These are phyloP conservation scores for Deinandra increscens DNA, from an alignment of 129 eudicot species.

Conservation along the genomic window DNA sequence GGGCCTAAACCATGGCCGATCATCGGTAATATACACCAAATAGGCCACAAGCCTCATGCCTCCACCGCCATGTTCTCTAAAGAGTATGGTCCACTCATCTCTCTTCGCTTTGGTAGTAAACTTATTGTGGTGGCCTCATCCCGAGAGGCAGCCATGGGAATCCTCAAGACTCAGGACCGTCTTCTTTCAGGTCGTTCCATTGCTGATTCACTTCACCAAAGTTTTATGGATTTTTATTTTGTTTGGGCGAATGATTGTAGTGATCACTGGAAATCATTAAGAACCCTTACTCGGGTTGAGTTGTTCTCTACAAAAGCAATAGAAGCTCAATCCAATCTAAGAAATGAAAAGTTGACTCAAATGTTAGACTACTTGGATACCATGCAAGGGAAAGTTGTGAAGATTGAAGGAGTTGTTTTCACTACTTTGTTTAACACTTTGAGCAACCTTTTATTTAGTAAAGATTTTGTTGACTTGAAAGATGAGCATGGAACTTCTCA, in stretches of 20 bases:
- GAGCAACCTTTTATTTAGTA: slow-evolving; percentile 1
- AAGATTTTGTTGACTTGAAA: background rate
- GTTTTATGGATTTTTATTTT: slow-evolving; percentile 1
- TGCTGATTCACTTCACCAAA: slow-evolving; percentile 12
- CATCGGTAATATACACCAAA: slow-evolving; percentile 32
- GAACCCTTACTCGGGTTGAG: slow-evolving; percentile 17
- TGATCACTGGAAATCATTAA: slow-evolving; percentile 25
- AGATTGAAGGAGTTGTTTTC: slow-evolving; percentile 23
- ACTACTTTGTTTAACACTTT: slow-evolving; percentile 11
- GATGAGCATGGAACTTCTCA: too few species aligned
- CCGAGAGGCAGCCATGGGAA: slow-evolving; percentile 23
- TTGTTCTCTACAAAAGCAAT: slow-evolving; percentile 25
- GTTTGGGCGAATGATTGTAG: slow-evolving; percentile 13
- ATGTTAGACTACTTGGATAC: slow-evolving; percentile 21
- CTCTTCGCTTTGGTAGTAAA: slow-evolving; percentile 27
- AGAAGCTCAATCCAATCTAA: slow-evolving; percentile 14
- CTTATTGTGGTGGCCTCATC: slow-evolving; percentile 28
- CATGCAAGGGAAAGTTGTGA: slow-evolving; percentile 25
- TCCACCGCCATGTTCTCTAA: slow-evolving; percentile 8
- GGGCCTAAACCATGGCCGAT: slow-evolving; percentile 29
- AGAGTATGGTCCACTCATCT: slow-evolving; percentile 26
- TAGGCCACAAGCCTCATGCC: slow-evolving; percentile 18
- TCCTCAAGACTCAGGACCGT: slow-evolving; percentile 31
- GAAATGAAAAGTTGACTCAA: slow-evolving; percentile 12
- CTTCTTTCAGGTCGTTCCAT: slow-evolving; percentile 17